A percentile compares a stretch with the other conserved stretches of the same genome.
These are phyloP conservation scores for Fusarium luffae DNA, from an alignment of 2,329 filamentous ascomycete genomes.

Conservation along the genomic window DNA sequence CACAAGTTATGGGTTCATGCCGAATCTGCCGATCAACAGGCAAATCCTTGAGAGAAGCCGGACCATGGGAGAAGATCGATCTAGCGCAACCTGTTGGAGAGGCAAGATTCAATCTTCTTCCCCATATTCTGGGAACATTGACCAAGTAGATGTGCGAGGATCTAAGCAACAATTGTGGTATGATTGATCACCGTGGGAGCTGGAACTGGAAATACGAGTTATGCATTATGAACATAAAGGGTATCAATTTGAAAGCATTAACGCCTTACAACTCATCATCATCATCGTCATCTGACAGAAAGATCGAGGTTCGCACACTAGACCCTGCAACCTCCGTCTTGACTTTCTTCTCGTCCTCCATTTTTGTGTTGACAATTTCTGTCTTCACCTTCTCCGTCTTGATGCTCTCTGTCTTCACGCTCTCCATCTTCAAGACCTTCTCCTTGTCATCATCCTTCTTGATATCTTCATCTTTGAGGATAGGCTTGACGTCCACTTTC, in stretches of 20 bases:
- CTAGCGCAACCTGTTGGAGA: slow-evolving; percentile 55
- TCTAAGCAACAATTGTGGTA: background rate
- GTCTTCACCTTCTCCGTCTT: slow-evolving; percentile 8
- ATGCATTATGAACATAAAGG: slow-evolving; percentile 24
- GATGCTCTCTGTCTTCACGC: background rate
- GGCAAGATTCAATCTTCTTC: slow-evolving; percentile 56
- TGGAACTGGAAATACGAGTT: background rate
- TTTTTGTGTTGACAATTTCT: slow-evolving; percentile 7
- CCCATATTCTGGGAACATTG: slow-evolving; percentile 63
- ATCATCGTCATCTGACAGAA: slow-evolving; percentile 54
- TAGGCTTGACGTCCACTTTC: slow-evolving; percentile 19
- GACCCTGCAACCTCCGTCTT: slow-evolving; percentile 34
- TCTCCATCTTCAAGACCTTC: background rate
- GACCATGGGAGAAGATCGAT: slow-evolving; percentile 63
- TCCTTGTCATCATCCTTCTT: slow-evolving; percentile 25
- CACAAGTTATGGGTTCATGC: slow-evolving; percentile 63
- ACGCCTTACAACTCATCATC: slow-evolving; percentile 52
- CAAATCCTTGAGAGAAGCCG: slow-evolving; percentile 59
- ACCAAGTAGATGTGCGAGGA: slow-evolving; percentile 56
- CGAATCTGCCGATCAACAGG: slow-evolving; percentile 61
- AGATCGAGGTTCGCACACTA: slow-evolving; percentile 50
- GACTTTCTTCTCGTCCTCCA: slow-evolving; percentile 32
- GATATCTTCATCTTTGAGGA: slow-evolving; percentile 18
- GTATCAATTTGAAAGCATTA: slow-evolving; percentile 41
- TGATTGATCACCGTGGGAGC: no score